Conservation (phyloP, 140 eudicot species). For the Bidens hawaiensis region DNA sequence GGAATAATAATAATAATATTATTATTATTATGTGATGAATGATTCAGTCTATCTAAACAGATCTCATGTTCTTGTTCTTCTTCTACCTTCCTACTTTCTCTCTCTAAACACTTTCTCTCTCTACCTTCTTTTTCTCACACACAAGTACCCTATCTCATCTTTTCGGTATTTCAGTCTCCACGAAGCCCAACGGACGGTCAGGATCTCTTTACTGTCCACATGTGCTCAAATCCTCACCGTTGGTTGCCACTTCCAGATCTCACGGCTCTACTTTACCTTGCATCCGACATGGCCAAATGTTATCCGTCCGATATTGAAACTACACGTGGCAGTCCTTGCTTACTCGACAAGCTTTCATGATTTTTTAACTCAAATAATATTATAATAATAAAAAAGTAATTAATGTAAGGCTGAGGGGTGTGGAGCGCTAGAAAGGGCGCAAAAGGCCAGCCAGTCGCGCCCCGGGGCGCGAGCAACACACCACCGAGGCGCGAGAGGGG, state of each 20-base stretch:
- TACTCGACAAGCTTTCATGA: constrained; percentile 48
- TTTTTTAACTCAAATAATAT: constrained; percentile 3
- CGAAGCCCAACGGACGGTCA: constrained; percentile 44
- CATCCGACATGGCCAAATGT: constrained; percentile 52
- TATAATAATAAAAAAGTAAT: background rate
- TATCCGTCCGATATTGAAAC: constrained; percentile 40
- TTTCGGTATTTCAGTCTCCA: constrained; percentile 49
- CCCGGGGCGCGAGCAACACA: too few species aligned
- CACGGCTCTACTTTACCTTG: constrained; percentile 26
- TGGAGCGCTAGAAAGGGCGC: too few species aligned
- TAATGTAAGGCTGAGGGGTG: too few species aligned
- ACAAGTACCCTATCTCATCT: constrained; percentile 48
- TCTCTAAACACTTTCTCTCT: constrained; percentile 14
- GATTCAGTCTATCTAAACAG: too few species aligned
- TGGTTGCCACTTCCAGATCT: constrained; percentile 31
- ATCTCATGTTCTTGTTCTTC: too few species aligned
- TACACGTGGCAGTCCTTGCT: constrained; percentile 64
- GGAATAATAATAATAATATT: too few species aligned
- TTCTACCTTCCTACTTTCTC: too few species aligned
- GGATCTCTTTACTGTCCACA: constrained; percentile 36
- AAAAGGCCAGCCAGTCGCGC: too few species aligned
- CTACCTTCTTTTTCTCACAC: constrained; percentile 34
- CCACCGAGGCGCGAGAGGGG: too few species aligned
- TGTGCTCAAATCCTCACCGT: constrained; percentile 38
- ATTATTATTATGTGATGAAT: too few species aligned